Evolutionary conservation across 1,284 basidiomycete species (phyloP), one percentile per base, ranked within the genome.

Genomic region (Microbotryomycetes sp.): DNA sequence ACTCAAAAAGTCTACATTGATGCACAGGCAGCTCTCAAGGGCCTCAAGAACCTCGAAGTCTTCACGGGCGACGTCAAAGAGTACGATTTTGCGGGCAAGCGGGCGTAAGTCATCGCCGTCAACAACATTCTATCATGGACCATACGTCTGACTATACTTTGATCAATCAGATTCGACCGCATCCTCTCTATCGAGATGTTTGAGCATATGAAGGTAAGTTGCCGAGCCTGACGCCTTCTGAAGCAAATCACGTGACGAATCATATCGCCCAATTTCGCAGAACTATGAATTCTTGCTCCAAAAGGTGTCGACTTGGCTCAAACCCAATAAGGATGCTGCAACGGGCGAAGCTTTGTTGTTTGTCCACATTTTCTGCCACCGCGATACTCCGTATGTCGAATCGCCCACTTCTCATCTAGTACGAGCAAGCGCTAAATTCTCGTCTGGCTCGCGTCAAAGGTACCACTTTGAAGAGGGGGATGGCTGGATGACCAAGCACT

Each of bases 121-220:
- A 16, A 45, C 21, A 13, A 4, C 41, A 48, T 41, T 24, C 47
- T 49, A 49, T 15, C 26, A 18, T n/a, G 21, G 52, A 15, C 26
- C 27, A 13, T 31, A 24, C 26, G 41, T 35, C 60, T 30, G 57
- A 23, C 52, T 52, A 30, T 45, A 26, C 59, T 50, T 47, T 13
- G 45, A 45, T 41, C 7, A 21, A 5, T 49, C 61, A 86, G 84
- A 58, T 88, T 89, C 72, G 85, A 88, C 70, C 81, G 86, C 57
- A 84, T 88, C 59, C 70, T 88, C 9, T 85, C 84, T 18, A 88
- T 88, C 61, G 87, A 88, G 81, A 88, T 89, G 86, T 86, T 89
- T 65, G 87, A 89, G 70, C 87, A 89, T 72, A 87, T 87, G 85
- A 87, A 65, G 59, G 18, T 48, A 49, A 28, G 54, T 23, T 29